Base-by-base conservation (phyloP, 129 eudicot species). In the Flaveria ramosissima region DNA sequence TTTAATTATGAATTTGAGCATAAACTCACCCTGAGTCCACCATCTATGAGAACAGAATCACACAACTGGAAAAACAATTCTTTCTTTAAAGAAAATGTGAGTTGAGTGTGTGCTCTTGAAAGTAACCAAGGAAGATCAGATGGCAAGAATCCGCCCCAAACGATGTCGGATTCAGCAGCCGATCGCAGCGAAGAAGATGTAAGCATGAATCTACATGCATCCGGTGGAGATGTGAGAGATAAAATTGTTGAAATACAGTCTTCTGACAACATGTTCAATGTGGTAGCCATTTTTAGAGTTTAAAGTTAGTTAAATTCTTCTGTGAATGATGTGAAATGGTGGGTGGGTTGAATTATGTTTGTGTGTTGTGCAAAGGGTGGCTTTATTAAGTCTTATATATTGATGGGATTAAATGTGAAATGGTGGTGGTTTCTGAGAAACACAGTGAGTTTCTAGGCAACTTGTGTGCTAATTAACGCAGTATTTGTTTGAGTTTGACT, bases 11-110 rank as follows among this genome's bases (percentile, higher is more conserved):
- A 67, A 32, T 14, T 32, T 69, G 36, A 19, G 15, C 50, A 43
- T 19, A 19, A 52, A 74, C 81, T 52, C 43, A 87, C 96, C 84
- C 85, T 84, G 15, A 42, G 66, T 10, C 96, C 96, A 13, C 81
- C 91, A 78, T 90, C 96, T 10, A 90, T 68, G 71, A 85, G 83
- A 61, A 88, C 39, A 32, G 89, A 79, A 42, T 85, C 68, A 70
- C 88, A 90, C 20, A 90, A 84, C 52, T 13, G 32, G 15, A 74
- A 72, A 79, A 77, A 90, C 32, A 88, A 52, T 1, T 84, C 85
- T 76, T 84, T 90, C 75, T 57, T 86, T 2, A 91, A 88, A 15
- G 84, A 81, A 68, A 80, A 80, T 13, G 61, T 16, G 23, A 85
- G 65, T 2, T 85, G 87, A 55, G 82, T n/a, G 36, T 72, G 78